Evolutionary conservation across 306 rosid species (phyloP), one percentile per base, ranked within the genome.

Genomic region (Macrotyloma uniflorum): DNA sequence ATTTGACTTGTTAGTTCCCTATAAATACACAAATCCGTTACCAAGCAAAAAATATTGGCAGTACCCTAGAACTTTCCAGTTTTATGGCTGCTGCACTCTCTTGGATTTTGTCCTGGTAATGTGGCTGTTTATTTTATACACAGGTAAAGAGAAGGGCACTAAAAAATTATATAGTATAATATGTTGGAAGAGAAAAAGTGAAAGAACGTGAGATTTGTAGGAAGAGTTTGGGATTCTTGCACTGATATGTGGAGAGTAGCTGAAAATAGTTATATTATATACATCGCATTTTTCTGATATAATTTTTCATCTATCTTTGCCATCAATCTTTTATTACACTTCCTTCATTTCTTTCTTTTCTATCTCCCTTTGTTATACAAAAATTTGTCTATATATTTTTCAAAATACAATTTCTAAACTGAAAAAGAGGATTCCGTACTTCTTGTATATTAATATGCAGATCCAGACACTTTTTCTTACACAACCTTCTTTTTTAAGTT

Each of bases 21-120:
- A 43, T 22, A 70, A 35, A 40, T 75, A 49, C 30, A 36, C 43
- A 43, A 36, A 42, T 18, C 40, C 6, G 55, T 30, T n/a, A 53
- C 19, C 35, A 30, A 30, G 43, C 51, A 50, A 22, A 28, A 15
- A n/a, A 70, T 5, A 18, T 18, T 18, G 10, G 8, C 5, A 23
- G 75, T 23, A 54, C 78, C 76, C 78, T 85, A 70, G 87, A 80
- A 86, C 81, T 47, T 20, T 53, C 19, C 62, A 82, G 64, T 61
- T 35, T 70, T 63, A 15, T 32, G 16, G 26, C 24, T 35, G 70
- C 28, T 38, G 9, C 18, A 57, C 45, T 20, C 46, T 28, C 79
- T 76, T 30, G 68, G 70, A 71, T 45, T 68, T 72, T 61, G 23
- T 63, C 86, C 79, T 79, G 69, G 80, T 35, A 54, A 28, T 30